Evolutionary conservation across 2,329 filamentous ascomycete species (phyloP).

Genomic region (Neonectria faginata): DNA sequence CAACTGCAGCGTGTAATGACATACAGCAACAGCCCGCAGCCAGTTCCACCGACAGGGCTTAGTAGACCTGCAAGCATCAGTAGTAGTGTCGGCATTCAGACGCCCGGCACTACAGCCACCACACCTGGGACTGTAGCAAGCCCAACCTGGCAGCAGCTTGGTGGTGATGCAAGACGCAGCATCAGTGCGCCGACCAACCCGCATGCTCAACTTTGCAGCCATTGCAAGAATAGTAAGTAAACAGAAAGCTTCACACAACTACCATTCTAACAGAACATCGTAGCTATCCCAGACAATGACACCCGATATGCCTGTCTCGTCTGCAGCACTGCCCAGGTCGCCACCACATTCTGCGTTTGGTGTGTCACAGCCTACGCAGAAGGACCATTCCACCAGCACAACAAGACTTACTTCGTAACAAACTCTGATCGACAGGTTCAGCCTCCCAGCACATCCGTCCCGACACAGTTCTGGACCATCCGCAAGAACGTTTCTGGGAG

Average conservation of each 20-base stretch:
- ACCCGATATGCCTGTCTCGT: conserved; percentile 45
- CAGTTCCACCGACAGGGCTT: conserved; percentile 11
- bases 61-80: conserved; percentile 30
- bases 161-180: background rate
- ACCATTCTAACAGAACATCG: background rate
- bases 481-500: conserved; percentile 45
- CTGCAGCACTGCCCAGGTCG: conserved; percentile 41
- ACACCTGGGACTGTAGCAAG: conserved; percentile 21
- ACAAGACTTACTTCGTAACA: conserved; percentile 43
- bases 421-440: conserved; percentile 43
- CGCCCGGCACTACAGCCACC: conserved; percentile 25
- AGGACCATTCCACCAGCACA: conserved; percentile 40
- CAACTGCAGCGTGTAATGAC: conserved; percentile 22
- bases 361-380: conserved; percentile 44
- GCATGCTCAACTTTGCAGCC: conserved; percentile 24
- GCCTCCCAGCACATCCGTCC: conserved; percentile 30
- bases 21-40: conserved; percentile 18
- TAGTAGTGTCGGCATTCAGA: conserved; percentile 26
- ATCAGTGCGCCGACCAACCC: conserved; percentile 9
- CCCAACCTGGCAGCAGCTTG: conserved; percentile 26
- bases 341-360: conserved; percentile 44
- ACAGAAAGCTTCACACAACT: rapidly evolving
- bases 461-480: conserved; percentile 39
- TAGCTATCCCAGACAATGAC: conserved; percentile 42
- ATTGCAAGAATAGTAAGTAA: conserved; percentile 40